Percentiles rank a stretch among this genome's conserved stretches.
Conservation (phyloP, 441 rosid species). For the Syzygium syzygioides region DNA sequence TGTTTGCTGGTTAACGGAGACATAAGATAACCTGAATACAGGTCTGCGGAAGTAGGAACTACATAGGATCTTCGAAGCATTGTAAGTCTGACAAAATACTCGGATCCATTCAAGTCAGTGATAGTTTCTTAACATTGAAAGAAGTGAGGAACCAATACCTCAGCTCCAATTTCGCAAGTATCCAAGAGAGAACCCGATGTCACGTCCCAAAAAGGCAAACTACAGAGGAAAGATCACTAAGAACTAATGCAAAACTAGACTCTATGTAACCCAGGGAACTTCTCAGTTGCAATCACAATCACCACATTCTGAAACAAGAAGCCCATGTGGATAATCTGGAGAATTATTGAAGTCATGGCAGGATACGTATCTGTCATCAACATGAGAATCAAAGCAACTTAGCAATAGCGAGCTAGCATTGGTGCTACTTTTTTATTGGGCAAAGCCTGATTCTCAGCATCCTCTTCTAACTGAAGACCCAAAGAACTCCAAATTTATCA, state of each 20-base stretch:
- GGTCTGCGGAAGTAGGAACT: too few species aligned
- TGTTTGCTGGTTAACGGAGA: too few species aligned
- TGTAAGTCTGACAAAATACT: too few species aligned
- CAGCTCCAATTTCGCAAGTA: slow-evolving; percentile 58
- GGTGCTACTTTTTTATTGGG: slow-evolving; percentile 48
- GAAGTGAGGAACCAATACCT: slow-evolving; percentile 34
- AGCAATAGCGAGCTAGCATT: slow-evolving; percentile 79
- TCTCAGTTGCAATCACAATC: slow-evolving; percentile 29
- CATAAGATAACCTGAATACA: too few species aligned
- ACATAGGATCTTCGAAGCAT: too few species aligned
- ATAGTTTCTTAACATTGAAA: neutral
- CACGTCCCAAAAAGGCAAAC: slow-evolving; percentile 85
- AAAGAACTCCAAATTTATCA: slow-evolving; percentile 93
- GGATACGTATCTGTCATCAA: slow-evolving; percentile 58
- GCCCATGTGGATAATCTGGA: slow-evolving; percentile 44
- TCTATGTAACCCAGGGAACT: neutral
- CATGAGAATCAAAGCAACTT: neutral
- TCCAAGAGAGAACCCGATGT: slow-evolving; percentile 76
- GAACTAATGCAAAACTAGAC: neutral
- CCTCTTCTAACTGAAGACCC: slow-evolving; percentile 60
- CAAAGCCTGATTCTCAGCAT: slow-evolving; percentile 26
- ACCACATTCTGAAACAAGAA: slow-evolving; percentile 91
- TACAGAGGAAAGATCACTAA: slow-evolving; percentile 16
- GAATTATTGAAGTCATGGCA: slow-evolving; percentile 58
- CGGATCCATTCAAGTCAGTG: neutral